Evolutionary conservation across 495 filamentous ascomycete genomes (phyloP).

Genomic region (Friedmanniomyces simplex): DNA sequence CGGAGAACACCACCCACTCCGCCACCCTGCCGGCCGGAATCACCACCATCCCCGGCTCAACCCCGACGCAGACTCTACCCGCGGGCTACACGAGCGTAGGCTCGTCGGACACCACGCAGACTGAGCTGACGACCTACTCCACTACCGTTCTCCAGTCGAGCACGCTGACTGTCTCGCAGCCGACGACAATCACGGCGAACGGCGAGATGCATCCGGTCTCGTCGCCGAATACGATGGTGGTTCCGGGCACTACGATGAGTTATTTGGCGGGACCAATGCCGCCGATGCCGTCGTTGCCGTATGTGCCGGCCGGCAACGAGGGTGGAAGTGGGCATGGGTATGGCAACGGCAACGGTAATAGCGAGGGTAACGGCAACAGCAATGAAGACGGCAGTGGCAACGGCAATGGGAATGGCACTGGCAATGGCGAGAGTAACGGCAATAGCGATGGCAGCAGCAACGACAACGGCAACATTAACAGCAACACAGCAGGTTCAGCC

Average conservation of each 20-base stretch:
- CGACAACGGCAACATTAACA: no score
- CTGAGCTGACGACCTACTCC: no score
- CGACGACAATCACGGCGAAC: background rate
- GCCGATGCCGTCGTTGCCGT: background rate
- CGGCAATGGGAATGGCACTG: background rate
- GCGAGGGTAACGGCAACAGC: no score
- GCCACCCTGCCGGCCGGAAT: background rate
- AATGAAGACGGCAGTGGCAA: no score
- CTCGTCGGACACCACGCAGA: no score
- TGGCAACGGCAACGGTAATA: no score
- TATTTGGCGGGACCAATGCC: background rate
- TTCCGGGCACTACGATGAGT: background rate
- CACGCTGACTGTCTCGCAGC: background rate
- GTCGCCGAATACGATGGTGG: background rate
- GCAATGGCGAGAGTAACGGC: no score
- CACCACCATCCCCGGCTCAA: background rate
- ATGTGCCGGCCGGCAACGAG: background rate
- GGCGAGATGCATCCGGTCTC: background rate
- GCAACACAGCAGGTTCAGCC: no score
- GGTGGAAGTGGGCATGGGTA: background rate
- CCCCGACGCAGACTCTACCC: background rate
- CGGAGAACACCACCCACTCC: background rate
- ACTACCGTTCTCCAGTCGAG: no score
- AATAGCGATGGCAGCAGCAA: no score
- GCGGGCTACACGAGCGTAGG: background rate